These are phyloP conservation scores for Camellia sinensis DNA, from an alignment of 148 eudicot genomes.

Conservation along the genomic window DNA sequence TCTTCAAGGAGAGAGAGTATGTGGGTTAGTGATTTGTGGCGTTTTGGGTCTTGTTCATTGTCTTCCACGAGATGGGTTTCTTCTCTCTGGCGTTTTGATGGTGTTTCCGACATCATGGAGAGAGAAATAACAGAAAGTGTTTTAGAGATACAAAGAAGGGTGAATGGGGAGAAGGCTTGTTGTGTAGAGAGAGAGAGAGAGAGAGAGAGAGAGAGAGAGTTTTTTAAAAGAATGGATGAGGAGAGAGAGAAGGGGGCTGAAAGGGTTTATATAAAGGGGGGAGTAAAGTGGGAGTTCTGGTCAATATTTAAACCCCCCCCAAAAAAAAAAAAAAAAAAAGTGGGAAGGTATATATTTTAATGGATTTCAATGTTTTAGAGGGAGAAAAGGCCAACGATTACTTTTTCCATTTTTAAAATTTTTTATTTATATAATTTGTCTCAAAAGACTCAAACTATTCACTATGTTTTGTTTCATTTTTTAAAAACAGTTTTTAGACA, in stretches of 20 bases:
- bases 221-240: slow-evolving; percentile 21
- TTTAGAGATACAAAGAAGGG: no score
- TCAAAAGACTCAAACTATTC: no score
- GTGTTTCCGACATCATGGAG: slow-evolving; percentile 33
- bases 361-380: neutral
- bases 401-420: no score
- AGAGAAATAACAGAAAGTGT: neutral
- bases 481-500: no score
- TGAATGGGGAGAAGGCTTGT: no score
- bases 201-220: slow-evolving; percentile 6
- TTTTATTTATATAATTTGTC: no score
- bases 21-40: slow-evolving; percentile 49
- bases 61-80: slow-evolving; percentile 4
- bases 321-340: neutral
- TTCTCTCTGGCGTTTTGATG: slow-evolving; percentile 34
- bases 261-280: slow-evolving; percentile 36
- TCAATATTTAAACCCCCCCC: neutral
- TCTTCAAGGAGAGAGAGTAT: slow-evolving; percentile 59
- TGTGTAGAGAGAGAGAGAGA: neutral
- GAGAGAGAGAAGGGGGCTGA: slow-evolving; percentile 31
- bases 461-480: no score
- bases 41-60: slow-evolving; percentile 28
- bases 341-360: neutral
- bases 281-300: neutral
- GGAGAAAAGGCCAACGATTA: neutral